These are phyloP conservation scores for Gillenia trifoliata DNA, from an alignment of 306 rosid species.

Conservation along the genomic window DNA sequence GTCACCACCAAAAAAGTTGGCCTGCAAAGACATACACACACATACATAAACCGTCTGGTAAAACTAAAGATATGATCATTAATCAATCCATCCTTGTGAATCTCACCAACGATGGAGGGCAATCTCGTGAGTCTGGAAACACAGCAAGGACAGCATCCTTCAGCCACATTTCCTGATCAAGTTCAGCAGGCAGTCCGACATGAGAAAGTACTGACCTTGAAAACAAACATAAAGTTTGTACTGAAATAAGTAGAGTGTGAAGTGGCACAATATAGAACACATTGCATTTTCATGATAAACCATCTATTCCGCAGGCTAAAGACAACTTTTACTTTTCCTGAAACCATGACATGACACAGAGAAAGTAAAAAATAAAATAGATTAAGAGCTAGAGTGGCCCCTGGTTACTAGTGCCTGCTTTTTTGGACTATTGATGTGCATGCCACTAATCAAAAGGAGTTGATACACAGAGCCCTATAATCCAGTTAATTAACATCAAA, in stretches of 20 bases:
- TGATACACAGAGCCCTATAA: too few species aligned
- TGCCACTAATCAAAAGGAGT: neutral
- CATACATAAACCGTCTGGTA: constrained; percentile 17
- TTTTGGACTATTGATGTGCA: neutral
- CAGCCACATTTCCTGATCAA: constrained; percentile 90
- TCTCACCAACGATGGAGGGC: constrained; percentile 79
- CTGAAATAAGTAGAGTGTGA: constrained; percentile 11
- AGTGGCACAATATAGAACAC: constrained; percentile 19
- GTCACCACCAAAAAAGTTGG: constrained; percentile 62
- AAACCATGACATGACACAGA: neutral
- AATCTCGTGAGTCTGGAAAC: constrained; percentile 74
- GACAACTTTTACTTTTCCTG: neutral
- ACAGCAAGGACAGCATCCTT: constrained; percentile 70
- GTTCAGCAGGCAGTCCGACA: constrained; percentile 46
- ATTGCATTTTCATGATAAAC: neutral
- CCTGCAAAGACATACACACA: constrained; percentile 52
- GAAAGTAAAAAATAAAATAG: neutral
- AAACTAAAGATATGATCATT: constrained; percentile 20
- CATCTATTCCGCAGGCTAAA: constrained; percentile 1
- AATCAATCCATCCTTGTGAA: constrained; percentile 24
- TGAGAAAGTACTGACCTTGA: constrained; percentile 37
- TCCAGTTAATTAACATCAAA: too few species aligned
- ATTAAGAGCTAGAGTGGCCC: neutral
- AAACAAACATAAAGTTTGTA: constrained; percentile 24
- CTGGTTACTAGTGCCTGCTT: constrained; percentile 6